Base-by-base conservation (phyloP, 108 stramenopile genomes). In the Pseudonitzschia pungens region DNA sequence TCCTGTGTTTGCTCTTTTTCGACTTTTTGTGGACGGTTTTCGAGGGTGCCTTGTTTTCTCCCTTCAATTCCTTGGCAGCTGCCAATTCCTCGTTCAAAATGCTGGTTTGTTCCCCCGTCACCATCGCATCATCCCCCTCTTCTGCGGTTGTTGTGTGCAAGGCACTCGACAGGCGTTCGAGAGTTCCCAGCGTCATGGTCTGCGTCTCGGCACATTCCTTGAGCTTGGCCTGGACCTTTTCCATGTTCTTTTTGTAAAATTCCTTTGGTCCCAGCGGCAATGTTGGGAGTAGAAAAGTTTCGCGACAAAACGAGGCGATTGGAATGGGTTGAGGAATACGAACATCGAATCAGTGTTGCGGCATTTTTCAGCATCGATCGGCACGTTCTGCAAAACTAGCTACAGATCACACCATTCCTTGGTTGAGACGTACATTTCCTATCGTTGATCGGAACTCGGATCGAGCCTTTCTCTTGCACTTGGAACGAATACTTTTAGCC, bases 401-500 rank as follows among this genome's bases (percentile, higher is more conserved):
- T 32, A 42, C 36, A 36, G n/a, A 55, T 26, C 20, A 10, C 24
- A 55, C 22, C 9, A 24, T 11, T 26, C 10, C 21, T 24, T 55
- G 16, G 5, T 55, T 2, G 9, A 55, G 10, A 80, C 91, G 68
- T 75, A 92, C 91, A 69, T 87, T 79, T 50, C 92, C 92, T 65
- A 90, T 83, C 1, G 92, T 93, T 65, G 78, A 71, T 56, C 92
- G 83, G 75, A 93, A 93, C 73, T 93, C 92, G 20, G 89, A 74
- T 31, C 92, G 77, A 63, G 86, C 80, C 69, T 90, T 90, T 57
- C 92, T 73, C 87, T 90, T 93, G 62, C 75, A 60, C 68, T 93
- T 93, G 16, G 88, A 87, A 42, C 92, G 84, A 68, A 93, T 93
- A 67, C 87, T 89, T 71, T 93, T 93, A 16, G 88, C 92, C 92